Evolutionary conservation across 805 yeast species (phyloP).

Genomic region (Cyberlindnera xylosilytica): DNA sequence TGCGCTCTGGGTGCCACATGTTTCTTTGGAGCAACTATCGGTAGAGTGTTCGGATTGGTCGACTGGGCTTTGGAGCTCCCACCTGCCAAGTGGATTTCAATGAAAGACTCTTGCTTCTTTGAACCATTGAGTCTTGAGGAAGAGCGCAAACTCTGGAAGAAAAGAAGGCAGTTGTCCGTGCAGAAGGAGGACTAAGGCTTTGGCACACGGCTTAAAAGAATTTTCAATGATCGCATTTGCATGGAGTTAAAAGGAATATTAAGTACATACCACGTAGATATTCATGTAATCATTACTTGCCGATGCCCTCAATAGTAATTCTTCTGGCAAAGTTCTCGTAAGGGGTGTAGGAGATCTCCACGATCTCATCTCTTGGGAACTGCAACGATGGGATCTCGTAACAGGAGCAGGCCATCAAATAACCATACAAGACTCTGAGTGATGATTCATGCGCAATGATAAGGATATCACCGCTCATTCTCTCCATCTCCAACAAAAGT

Average conservation of each 20-base stretch:
- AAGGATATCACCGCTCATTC: conserved; percentile 81
- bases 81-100: conserved; percentile 45
- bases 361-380: conserved; percentile 79
- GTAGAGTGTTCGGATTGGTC: conserved; percentile 66
- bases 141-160: conserved; percentile 38
- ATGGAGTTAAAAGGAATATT: too few species aligned
- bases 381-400: conserved; percentile 77
- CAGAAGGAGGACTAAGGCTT: conserved; percentile 1
- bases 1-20: conserved; percentile 53
- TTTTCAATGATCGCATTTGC: too few species aligned
- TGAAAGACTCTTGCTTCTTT: conserved; percentile 60
- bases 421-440: conserved; percentile 86
- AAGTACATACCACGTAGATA: background rate
- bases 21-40: conserved; percentile 47
- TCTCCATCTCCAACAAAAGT: conserved; percentile 86
- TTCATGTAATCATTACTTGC: background rate
- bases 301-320: conserved; percentile 35
- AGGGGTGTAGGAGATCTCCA: conserved; percentile 85
- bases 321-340: conserved; percentile 68
- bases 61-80: conserved; percentile 61
- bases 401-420: conserved; percentile 88
- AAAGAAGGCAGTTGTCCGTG: conserved; percentile 20
- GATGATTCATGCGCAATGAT: conserved; percentile 93
- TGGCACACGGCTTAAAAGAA: too few species aligned
- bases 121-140: conserved; percentile 44